Conservation (phyloP, 352 stramenopile species). For the Pythium aquatile region DNA sequence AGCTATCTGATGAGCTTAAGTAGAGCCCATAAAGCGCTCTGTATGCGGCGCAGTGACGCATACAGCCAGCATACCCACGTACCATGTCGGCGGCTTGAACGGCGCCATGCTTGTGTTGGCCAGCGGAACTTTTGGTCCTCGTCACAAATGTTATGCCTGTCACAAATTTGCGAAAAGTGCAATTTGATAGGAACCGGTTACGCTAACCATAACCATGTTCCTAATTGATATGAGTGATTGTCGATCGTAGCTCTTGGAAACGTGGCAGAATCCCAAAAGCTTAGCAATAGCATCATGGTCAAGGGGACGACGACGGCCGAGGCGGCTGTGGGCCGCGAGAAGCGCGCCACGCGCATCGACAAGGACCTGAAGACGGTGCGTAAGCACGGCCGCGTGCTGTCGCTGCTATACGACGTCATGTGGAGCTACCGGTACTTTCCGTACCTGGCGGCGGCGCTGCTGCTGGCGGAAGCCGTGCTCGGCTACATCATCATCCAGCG, state of each 20-base stretch:
- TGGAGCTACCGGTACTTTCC: conserved; percentile 88
- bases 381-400: conserved; percentile 63
- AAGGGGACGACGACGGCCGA: conserved; percentile 14
- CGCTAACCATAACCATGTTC: background rate
- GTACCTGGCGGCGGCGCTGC: conserved; percentile 50
- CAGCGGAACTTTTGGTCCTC: background rate
- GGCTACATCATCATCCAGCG: conserved; percentile 83
- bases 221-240: conserved; percentile 5
- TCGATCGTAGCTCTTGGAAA: background rate
- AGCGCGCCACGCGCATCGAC: conserved; percentile 78
- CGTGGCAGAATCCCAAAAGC: conserved; percentile 18
- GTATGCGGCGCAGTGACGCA: background rate
- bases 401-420: conserved; percentile 80
- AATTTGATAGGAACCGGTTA: background rate
- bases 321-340: conserved; percentile 19
- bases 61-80: conserved; percentile 3
- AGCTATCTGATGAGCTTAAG: background rate
- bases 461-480: conserved; percentile 55
- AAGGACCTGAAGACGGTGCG: conserved; percentile 84
- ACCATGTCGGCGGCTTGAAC: conserved; percentile 35
- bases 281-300: conserved; percentile 8
- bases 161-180: background rate
- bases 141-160: background rate
- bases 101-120: conserved; percentile 19
- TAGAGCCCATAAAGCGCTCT: background rate